phyloP scores from a whole-genome alignment of 495 filamentous ascomycete species.

The Aspergillus biplanus region DNA sequence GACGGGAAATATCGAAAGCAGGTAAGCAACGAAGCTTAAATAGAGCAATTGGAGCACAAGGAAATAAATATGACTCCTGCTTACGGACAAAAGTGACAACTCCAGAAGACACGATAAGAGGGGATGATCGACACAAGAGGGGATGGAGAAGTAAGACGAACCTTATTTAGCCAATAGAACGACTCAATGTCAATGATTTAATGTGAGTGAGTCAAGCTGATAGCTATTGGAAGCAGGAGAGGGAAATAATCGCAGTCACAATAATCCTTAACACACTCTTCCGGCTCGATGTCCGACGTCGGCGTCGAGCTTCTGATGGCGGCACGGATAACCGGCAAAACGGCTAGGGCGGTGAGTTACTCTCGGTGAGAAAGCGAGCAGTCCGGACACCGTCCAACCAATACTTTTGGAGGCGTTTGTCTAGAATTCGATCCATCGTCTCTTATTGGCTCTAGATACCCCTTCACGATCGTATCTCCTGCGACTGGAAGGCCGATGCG shows the following conservation, averaged over 20 bases:
- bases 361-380: too few species aligned
- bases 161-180: conserved; percentile 4
- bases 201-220: neutral
- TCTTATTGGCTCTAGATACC: too few species aligned
- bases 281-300: conserved; percentile 25
- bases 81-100: conserved; percentile 37
- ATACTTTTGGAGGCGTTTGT: too few species aligned
- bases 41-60: neutral
- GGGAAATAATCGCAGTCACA: neutral
- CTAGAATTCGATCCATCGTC: too few species aligned
- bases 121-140: neutral
- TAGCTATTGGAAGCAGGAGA: conserved; percentile 5
- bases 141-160: conserved; percentile 4
- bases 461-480: too few species aligned
- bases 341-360: conserved; percentile 19
- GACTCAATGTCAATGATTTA: neutral
- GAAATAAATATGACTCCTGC: conserved; percentile 25
- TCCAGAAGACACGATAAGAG: conserved; percentile 25
- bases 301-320: conserved; percentile 11
- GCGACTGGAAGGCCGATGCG: too few species aligned
- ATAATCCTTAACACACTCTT: conserved; percentile 12
- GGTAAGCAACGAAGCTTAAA: conserved; percentile 30
- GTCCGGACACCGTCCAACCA: too few species aligned
- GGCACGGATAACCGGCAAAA: conserved; percentile 20
- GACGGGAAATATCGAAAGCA: conserved; percentile 11